Evolutionary conservation across 495 filamentous ascomycete species (phyloP).

Genomic region (Hypoxylon perforatum): DNA sequence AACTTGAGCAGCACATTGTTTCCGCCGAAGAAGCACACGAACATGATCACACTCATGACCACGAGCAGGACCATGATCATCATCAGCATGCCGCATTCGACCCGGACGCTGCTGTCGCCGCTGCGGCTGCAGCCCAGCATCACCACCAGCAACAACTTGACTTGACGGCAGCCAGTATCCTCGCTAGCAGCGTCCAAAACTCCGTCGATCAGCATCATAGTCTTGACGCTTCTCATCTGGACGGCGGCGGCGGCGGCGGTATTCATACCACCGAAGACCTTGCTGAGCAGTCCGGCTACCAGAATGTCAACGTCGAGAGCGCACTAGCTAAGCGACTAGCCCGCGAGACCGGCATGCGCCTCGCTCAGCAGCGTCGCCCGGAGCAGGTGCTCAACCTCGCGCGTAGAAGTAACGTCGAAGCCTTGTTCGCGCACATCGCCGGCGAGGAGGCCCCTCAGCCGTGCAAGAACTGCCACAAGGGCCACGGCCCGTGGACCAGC

Average conservation of each 20-base stretch:
- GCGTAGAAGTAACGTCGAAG: constrained; percentile 62
- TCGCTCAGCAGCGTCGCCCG: constrained; percentile 57
- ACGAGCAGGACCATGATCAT: constrained; percentile 23
- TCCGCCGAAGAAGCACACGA: constrained; percentile 28
- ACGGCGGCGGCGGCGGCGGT: constrained; percentile 29
- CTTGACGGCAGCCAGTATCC: constrained; percentile 44
- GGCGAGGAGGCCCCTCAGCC: constrained; percentile 54
- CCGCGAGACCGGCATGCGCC: constrained; percentile 55
- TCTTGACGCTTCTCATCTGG: constrained; percentile 39
- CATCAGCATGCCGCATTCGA: constrained; percentile 39
- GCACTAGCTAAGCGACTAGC: constrained; percentile 59
- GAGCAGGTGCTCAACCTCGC: constrained; percentile 58
- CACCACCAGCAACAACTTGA: constrained; percentile 46
- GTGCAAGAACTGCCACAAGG: constrained; percentile 65
- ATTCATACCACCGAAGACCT: constrained; percentile 53
- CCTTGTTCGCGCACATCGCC: constrained; percentile 61
- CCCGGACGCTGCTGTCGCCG: constrained; percentile 51
- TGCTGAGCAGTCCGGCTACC: constrained; percentile 55
- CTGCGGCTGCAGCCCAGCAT: constrained; percentile 48
- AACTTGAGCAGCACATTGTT: constrained; percentile 30
- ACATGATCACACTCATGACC: constrained; percentile 23
- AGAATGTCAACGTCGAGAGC: constrained; percentile 56
- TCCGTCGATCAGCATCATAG: constrained; percentile 44
- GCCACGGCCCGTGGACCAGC: constrained; percentile 60
- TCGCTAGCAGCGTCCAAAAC: constrained; percentile 43